A percentile compares a stretch with the other conserved stretches of the same genome.
phyloP scores from a whole-genome alignment of 1,284 basidiomycete genomes.

The Apiotrichum domesticum region DNA sequence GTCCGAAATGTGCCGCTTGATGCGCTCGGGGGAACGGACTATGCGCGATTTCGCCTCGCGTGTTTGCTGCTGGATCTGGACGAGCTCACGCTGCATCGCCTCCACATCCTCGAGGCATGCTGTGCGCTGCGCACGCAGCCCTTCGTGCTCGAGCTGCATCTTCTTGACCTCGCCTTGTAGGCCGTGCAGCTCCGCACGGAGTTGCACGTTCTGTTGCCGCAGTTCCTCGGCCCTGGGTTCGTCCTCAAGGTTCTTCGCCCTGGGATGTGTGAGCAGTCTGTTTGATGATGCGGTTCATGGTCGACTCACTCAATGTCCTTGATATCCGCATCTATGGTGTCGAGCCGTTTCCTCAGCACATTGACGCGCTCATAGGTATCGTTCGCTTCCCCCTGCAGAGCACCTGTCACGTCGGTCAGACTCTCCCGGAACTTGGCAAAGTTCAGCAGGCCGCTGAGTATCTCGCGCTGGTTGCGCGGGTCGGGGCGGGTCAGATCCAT shows the following conservation, averaged over 20 bases:
- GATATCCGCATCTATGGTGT: constrained; percentile 55
- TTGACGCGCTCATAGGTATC: constrained; percentile 13
- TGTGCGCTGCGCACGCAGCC: constrained; percentile 57
- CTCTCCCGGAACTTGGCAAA: constrained; percentile 68
- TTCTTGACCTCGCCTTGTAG: constrained; percentile 48
- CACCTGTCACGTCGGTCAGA: constrained; percentile 15
- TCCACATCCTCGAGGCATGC: constrained; percentile 27
- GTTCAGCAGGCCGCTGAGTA: constrained; percentile 84
- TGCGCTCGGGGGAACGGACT: constrained; percentile 79
- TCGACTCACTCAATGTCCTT: constrained; percentile 55
- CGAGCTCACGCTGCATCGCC: constrained; percentile 22
- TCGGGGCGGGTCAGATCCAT: constrained; percentile 69
- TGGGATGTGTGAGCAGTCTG: constrained; percentile 30
- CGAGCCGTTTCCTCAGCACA: constrained; percentile 53
- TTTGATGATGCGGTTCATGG: too few species aligned
- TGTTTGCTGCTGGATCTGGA: constrained; percentile 43
- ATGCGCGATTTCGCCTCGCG: constrained; percentile 62
- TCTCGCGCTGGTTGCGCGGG: constrained; percentile 60
- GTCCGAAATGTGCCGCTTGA: constrained; percentile 66
- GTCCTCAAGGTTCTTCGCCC: constrained; percentile 62
- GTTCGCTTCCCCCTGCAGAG: constrained; percentile 19
- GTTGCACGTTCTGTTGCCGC: constrained; percentile 56
- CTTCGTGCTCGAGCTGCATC: constrained; percentile 61
- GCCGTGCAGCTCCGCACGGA: constrained; percentile 60
- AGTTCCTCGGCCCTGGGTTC: constrained; percentile 62